Conservation (phyloP, 805 yeast species). For the Monosporozyma siamensis region DNA sequence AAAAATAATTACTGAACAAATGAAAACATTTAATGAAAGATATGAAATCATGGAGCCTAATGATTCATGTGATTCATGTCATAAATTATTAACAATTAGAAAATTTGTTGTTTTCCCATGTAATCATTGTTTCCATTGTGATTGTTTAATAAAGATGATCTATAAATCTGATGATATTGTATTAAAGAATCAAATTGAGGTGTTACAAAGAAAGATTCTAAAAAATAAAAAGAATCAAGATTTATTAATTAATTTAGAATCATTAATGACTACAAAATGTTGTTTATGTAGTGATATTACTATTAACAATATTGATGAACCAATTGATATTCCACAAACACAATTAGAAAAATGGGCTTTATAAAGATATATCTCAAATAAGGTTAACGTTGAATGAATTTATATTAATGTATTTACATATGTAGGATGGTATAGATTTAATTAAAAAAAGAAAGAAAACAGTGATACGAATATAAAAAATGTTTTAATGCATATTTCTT, state of each 20-base stretch:
- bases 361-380: too few species aligned
- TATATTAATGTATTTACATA: constrained; percentile 1
- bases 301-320: constrained; percentile 60
- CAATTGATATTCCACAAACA: constrained; percentile 36
- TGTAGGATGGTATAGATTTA: not conserved
- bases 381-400: too few species aligned
- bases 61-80: constrained; percentile 68
- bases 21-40: constrained; percentile 42
- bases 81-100: constrained; percentile 57
- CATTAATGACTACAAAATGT: constrained; percentile 54
- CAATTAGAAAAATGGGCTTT: constrained; percentile 41
- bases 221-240: constrained; percentile 17
- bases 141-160: constrained; percentile 63
- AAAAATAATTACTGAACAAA: constrained; percentile 50
- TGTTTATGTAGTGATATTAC: constrained; percentile 67
- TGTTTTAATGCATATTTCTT: not conserved
- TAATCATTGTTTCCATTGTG: constrained; percentile 80
- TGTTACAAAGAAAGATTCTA: constrained; percentile 22
- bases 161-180: constrained; percentile 57
- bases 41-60: constrained; percentile 72
- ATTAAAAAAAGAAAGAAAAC: not conserved
- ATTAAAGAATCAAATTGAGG: constrained; percentile 52
- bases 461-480: not conserved
- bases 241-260: constrained; percentile 37
- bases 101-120: constrained; percentile 82